phyloP scores from a whole-genome alignment of 1,284 basidiomycete species.

The Cryptococcus neoformans region DNA sequence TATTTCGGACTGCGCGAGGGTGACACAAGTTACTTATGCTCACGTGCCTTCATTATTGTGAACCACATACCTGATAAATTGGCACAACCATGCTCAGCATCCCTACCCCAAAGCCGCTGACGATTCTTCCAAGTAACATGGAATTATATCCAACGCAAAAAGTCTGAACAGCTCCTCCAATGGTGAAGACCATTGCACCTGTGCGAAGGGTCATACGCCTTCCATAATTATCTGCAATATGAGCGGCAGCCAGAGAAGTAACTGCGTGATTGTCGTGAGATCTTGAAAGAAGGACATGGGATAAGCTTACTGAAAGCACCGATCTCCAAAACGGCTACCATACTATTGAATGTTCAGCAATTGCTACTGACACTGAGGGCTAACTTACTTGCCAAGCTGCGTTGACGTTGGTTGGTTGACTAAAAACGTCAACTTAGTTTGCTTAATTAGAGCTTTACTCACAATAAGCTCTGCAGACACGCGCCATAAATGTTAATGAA shows the following conservation, averaged over 20 bases:
- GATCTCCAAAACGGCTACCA: slow-evolving; percentile 89
- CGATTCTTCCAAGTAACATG: slow-evolving; percentile 85
- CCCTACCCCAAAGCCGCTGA: slow-evolving; percentile 92
- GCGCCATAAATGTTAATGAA: not conserved
- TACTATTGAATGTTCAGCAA: slow-evolving; percentile 62
- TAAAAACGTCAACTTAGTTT: slow-evolving; percentile 6
- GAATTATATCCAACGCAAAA: slow-evolving; percentile 74
- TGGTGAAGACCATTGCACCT: slow-evolving; percentile 81
- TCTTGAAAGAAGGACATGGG: not conserved
- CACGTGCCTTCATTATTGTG: not conserved
- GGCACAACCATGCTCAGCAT: slow-evolving; percentile 93
- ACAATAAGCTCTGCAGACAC: slow-evolving; percentile 27
- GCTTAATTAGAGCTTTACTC: slow-evolving; percentile 3
- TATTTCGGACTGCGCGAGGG: slow-evolving; percentile 69
- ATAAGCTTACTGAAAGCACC: slow-evolving; percentile 74
- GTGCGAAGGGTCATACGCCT: slow-evolving; percentile 81
- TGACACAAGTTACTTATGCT: not conserved
- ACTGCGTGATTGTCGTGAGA: slow-evolving; percentile 53
- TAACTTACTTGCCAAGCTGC: slow-evolving; percentile 51
- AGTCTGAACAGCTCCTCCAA: slow-evolving; percentile 88
- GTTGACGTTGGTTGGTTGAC: slow-evolving; percentile 66
- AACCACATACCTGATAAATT: slow-evolving; percentile 64
- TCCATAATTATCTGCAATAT: slow-evolving; percentile 81
- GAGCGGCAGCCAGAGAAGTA: slow-evolving; percentile 85
- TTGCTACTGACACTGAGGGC: not conserved